phyloP scores from a whole-genome alignment of 352 stramenopile species.

The Globisporangium polare region DNA sequence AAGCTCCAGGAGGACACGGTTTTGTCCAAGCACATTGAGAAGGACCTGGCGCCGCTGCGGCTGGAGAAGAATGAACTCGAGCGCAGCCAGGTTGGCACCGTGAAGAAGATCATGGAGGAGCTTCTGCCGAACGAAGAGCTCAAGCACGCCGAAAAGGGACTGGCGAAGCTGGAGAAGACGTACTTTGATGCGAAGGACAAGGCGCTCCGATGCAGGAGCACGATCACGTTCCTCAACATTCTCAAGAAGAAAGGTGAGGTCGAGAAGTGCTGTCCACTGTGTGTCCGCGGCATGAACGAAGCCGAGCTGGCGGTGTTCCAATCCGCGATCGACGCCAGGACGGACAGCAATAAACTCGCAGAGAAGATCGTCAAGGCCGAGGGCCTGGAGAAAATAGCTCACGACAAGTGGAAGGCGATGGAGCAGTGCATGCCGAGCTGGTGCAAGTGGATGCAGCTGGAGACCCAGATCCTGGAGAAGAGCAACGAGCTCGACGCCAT shows the following conservation, averaged over 20 bases:
- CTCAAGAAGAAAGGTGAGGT: constrained; percentile 83
- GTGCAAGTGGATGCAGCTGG: constrained; percentile 55
- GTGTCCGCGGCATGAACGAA: constrained; percentile 50
- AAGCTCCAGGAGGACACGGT: constrained; percentile 48
- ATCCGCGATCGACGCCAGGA: constrained; percentile 66
- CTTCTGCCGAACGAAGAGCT: constrained; percentile 41
- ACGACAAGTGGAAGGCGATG: constrained; percentile 55
- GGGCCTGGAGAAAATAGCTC: constrained; percentile 32
- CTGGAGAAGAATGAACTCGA: constrained; percentile 53
- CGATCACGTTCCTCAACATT: constrained; percentile 78
- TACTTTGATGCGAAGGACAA: constrained; percentile 85
- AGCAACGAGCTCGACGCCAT: constrained; percentile 44
- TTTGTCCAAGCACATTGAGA: constrained; percentile 46
- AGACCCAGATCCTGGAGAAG: constrained; percentile 41
- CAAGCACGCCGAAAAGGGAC: constrained; percentile 38
- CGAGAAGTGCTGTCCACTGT: constrained; percentile 78
- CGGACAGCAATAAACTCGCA: constrained; percentile 64
- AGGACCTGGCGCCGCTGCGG: constrained; percentile 31
- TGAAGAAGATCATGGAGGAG: constrained; percentile 49
- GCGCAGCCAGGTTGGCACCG: constrained; percentile 38
- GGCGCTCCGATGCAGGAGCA: constrained; percentile 73
- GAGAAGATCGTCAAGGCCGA: constrained; percentile 78
- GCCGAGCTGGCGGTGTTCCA: constrained; percentile 60
- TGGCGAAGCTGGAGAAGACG: constrained; percentile 48
- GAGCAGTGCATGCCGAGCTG: constrained; percentile 63